Evolutionary conservation across 305 asterid genomes (phyloP), one percentile per base, ranked within the genome.

Genomic region (Striga hermonthica): DNA sequence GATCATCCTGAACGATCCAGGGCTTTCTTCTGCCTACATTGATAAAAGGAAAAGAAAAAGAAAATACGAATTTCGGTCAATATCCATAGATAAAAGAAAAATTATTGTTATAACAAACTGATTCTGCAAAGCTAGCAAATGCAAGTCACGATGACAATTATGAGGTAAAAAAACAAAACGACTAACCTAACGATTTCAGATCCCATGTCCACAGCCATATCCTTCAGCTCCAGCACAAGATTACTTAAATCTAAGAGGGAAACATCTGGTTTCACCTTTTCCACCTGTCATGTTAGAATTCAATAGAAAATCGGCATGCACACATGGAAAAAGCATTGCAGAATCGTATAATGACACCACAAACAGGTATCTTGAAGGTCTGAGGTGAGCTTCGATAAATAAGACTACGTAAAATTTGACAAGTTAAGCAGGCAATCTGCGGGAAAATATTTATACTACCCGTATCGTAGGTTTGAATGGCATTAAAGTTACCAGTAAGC

Each of bases 171-270:
- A 13, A 45, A 9, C 31, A 6, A 37, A 68, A 43, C 9, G 48
- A 63, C 82, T 37, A 53, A 90, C 99, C 95, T 80, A 37, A 84
- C 96, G 12, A 94, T 86, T 81, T 91, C 99, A 69, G 86, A 82
- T 22, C 98, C 99, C 98, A 94, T 94, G 79, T 88, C 96, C 38
- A 82, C 35, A 60, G 98, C 97, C 99, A 94, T 91, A 16, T 68
- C 77, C 86, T 94, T 91, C 47, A 94, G 82, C 66, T 94, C 99
- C 39, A 92, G 93, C 81, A 94, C 62, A 13, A 94, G 49, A 62
- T 82, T 78, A 68, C 99, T 94, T 59, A 94, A 80, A 74, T 84
- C 98, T n/a, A 77, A 72, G 60, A 94, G 80, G 48, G 86, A 90
- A 48, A 91, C 98, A 60, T 94, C 98, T 82, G 91, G 96, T 78